Evolutionary conservation across 805 yeast genomes (phyloP).

Genomic region (Candida schatavii): DNA sequence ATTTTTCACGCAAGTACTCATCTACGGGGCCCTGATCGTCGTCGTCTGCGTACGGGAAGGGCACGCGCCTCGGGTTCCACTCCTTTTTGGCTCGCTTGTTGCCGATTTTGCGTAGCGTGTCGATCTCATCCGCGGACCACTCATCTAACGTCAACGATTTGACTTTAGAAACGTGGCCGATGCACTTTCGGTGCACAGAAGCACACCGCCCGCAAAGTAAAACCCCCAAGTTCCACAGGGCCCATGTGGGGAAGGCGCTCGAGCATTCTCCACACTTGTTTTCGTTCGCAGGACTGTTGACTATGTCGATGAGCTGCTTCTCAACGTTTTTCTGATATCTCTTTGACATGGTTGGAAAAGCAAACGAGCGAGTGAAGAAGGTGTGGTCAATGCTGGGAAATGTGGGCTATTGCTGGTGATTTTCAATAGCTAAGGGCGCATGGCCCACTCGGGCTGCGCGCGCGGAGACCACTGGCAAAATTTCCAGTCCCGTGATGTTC

Average conservation of each 20-base stretch:
- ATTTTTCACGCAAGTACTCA: constrained; percentile 63
- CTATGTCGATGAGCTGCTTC: constrained; percentile 53
- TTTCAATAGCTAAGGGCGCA: too few relatives aligned
- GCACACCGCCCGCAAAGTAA: constrained; percentile 86
- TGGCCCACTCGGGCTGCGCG: too few relatives aligned
- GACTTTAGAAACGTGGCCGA: constrained; percentile 50
- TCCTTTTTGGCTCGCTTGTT: constrained; percentile 55
- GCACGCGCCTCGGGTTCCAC: constrained; percentile 69
- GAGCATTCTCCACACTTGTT: constrained; percentile 83
- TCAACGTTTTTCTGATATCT: constrained; percentile 45
- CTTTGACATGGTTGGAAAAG: constrained; percentile 23
- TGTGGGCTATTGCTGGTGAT: too few relatives aligned
- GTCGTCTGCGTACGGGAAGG: constrained; percentile 76
- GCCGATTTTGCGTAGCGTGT: constrained; percentile 46
- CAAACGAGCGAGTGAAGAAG: too few relatives aligned
- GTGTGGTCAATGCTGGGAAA: too few relatives aligned
- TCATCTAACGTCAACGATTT: constrained; percentile 71
- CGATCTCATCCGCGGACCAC: constrained; percentile 62
- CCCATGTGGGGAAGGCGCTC: constrained; percentile 62
- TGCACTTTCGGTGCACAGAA: constrained; percentile 63
- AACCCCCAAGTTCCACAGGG: constrained; percentile 53
- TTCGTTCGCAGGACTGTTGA: constrained; percentile 56
- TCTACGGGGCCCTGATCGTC: constrained; percentile 56
- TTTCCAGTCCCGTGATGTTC: too few relatives aligned
- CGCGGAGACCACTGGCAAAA: too few relatives aligned